Evolutionary conservation across 2,329 filamentous ascomycete species (phyloP).

Genomic region (Parastagonospora nodorum): DNA sequence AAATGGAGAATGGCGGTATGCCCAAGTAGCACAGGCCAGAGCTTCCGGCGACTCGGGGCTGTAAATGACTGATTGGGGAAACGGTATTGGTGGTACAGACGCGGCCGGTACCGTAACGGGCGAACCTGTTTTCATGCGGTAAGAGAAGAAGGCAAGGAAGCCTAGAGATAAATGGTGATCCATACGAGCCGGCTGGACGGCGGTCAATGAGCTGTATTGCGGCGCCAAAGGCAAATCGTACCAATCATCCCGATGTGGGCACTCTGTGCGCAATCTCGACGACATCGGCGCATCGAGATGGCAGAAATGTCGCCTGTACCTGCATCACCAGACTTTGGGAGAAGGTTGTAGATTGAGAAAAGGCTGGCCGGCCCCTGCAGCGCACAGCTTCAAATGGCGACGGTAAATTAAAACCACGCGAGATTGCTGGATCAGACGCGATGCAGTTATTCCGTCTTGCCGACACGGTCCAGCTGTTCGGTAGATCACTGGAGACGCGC

Average conservation of each 20-base stretch:
- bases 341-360: slow-evolving; percentile 7
- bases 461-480: slow-evolving; percentile 2
- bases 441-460: slow-evolving; percentile 13
- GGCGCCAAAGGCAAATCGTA: slow-evolving; percentile 5
- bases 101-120: slow-evolving; percentile 7
- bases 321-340: slow-evolving; percentile 13
- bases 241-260: slow-evolving; percentile 7
- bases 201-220: slow-evolving; percentile 7
- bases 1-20: background rate
- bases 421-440: slow-evolving; percentile 9
- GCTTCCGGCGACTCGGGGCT: background rate
- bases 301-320: slow-evolving; percentile 13
- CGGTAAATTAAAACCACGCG: slow-evolving; percentile 4
- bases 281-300: background rate
- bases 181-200: background rate
- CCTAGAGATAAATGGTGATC: background rate
- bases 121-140: slow-evolving; percentile 15
- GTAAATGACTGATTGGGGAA: slow-evolving; percentile 11
- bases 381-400: slow-evolving; percentile 2
- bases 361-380: slow-evolving; percentile 13
- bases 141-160: slow-evolving; percentile 2
- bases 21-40: background rate
- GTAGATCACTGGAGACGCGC: too few species aligned
- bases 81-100: slow-evolving; percentile 15
- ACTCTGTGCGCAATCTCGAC: background rate